Base-by-base conservation (phyloP, 139 green algal genomes). In the Chlamydomonas incerta region DNA sequence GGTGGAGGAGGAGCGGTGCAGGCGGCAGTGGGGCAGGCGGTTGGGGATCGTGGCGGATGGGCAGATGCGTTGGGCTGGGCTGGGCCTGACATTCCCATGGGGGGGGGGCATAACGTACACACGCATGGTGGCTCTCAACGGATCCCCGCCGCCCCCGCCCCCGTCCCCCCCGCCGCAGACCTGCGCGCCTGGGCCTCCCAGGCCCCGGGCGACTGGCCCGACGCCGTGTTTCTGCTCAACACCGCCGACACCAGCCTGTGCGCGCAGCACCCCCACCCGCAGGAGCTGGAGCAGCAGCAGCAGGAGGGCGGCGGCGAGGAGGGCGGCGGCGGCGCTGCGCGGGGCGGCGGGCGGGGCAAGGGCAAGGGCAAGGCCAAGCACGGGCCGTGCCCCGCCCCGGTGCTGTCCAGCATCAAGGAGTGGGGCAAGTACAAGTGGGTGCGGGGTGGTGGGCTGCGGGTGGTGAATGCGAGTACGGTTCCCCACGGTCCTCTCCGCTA, bases 321-420 rank as follows among this genome's bases (percentile, higher is more conserved):
- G 29, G 3, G 50, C 50, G 21, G 72, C 72, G 28, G 72, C 72
- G n/a, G n/a, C 10, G 20, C 14, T 18, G 9, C 14, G 63, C 2
- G 63, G 26, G 63, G 26, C 15, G 35, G 63, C 28, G 29, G 26
- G 28, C 26, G 63, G 28, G 63, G 15, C 63, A 69, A 26, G 26
- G 63, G 29, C 63, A 33, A 34, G 26, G 63, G 63, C 63, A 50
- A 26, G 67, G 33, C 67, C 31, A 50, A 50, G 41, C 41, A 72
- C 23, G 69, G 35, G 35, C 28, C 71, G 26, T 82, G 75, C 37
- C 75, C 75, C 28, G 75, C 34, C 23, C 75, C 75, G 5, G 60
- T 82, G 60, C 75, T 82, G 58, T 82, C 75, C 9, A 11, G 58
- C 10, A 72, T 82, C 24, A 82, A 82, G 75, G 75, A 82, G 60